Conservation (phyloP, 345 rosid species). For the Lepidium aucheri region DNA sequence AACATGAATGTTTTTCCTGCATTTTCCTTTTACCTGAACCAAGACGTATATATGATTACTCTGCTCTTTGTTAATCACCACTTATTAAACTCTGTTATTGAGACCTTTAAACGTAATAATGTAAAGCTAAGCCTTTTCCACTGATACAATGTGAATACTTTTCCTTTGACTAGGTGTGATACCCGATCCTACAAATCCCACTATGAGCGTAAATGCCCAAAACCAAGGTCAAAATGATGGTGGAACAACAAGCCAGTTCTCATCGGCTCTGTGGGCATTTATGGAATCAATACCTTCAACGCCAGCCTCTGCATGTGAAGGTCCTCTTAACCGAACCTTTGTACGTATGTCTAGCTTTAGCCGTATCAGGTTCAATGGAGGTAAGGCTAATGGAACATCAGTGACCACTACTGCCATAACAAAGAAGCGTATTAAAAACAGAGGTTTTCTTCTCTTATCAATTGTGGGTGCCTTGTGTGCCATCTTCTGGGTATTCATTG, state of each 20-base stretch:
- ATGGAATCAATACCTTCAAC: conserved; percentile 84
- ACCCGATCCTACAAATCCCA: conserved; percentile 5
- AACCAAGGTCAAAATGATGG: conserved; percentile 6
- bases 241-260: conserved; percentile 37
- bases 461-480: conserved; percentile 62
- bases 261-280: conserved; percentile 70
- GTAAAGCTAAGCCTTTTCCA: neutral
- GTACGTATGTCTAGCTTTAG: conserved; percentile 91
- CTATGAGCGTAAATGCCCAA: neutral
- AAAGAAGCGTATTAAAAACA: conserved; percentile 34
- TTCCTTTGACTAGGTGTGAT: conserved; percentile 24
- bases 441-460: conserved; percentile 47
- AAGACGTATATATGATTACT: conserved; percentile 1
- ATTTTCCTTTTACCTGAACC: neutral
- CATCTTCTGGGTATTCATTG: conserved; percentile 54
- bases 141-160: conserved; percentile 13
- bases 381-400: conserved; percentile 25
- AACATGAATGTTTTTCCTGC: neutral
- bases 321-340: conserved; percentile 59
- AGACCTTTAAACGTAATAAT: too few species aligned
- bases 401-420: conserved; percentile 22
- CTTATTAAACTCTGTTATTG: too few species aligned
- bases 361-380: conserved; percentile 39
- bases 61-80: too few species aligned
- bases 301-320: conserved; percentile 88